These are phyloP conservation scores for Delphinella strobiligena DNA, from an alignment of 2,329 filamentous ascomycete genomes.

Conservation along the genomic window DNA sequence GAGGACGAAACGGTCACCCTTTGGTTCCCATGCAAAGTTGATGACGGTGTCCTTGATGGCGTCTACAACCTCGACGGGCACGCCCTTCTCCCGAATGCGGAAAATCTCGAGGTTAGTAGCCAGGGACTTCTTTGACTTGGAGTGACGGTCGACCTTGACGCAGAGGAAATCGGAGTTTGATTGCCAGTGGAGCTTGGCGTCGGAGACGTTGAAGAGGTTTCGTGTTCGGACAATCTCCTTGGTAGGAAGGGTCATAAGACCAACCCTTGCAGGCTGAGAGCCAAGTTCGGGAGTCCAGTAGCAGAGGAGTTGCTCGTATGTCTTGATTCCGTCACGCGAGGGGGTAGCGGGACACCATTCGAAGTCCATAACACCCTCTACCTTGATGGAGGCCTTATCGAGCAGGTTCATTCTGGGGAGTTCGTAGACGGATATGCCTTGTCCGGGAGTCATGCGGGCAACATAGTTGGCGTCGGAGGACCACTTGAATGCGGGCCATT, in stretches of 20 bases:
- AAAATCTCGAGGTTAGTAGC: conserved; percentile 98
- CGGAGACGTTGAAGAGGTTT: conserved; percentile 95
- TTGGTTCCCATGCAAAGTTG: conserved; percentile 99
- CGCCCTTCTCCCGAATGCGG: conserved; percentile 92
- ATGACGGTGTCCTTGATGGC: conserved; percentile 97
- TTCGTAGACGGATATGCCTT: conserved; percentile 86
- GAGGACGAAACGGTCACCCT: conserved; percentile 91
- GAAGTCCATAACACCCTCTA: conserved; percentile 93
- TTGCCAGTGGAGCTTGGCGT: conserved; percentile 98
- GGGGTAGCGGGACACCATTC: conserved; percentile 87
- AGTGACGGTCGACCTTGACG: conserved; percentile 97
- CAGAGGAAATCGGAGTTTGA: conserved; percentile 88
- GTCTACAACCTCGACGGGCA: conserved; percentile 95
- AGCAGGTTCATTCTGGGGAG: conserved; percentile 78
- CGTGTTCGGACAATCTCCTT: conserved; percentile 90
- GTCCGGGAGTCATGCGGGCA: conserved; percentile 74
- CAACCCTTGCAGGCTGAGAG: conserved; percentile 95
- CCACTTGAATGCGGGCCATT: conserved; percentile 99
- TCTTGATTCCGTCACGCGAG: conserved; percentile 73
- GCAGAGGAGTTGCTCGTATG: conserved; percentile 89
- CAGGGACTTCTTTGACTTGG: conserved; percentile 96
- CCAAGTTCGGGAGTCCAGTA: conserved; percentile 99
- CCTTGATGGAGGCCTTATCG: conserved; percentile 86
- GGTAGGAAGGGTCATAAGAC: conserved; percentile 87
- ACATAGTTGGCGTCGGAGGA: conserved; percentile 96